phyloP scores from a whole-genome alignment of 2,329 filamentous ascomycete species.

The Chaetomiaceae sp. region DNA sequence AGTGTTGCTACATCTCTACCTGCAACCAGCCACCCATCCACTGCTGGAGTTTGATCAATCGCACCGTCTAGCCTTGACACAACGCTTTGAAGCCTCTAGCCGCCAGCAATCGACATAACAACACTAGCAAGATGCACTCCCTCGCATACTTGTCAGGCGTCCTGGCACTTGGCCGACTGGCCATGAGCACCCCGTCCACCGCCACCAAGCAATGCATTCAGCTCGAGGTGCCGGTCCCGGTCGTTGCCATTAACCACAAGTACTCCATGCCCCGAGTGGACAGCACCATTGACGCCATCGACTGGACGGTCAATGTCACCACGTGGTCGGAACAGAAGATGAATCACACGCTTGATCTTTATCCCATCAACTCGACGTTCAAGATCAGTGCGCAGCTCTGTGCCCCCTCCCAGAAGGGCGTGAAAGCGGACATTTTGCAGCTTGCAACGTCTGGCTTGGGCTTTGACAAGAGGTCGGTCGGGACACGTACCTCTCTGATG shows the following conservation, averaged over 20 bases:
- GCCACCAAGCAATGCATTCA: not conserved
- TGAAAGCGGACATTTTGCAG: constrained; percentile 28
- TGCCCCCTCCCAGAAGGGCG: constrained; percentile 13
- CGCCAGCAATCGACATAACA: too few species aligned
- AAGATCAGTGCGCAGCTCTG: constrained; percentile 23
- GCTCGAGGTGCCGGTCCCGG: constrained; percentile 5
- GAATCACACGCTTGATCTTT: too few species aligned
- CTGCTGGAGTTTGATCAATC: too few species aligned
- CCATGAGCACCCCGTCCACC: too few species aligned
- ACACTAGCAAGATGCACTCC: too few species aligned
- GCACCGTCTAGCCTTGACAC: too few species aligned
- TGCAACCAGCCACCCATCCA: too few species aligned
- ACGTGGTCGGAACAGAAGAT: constrained; percentile 12
- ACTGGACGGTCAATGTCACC: constrained; percentile 22
- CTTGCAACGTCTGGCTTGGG: constrained; percentile 39
- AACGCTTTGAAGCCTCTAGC: too few species aligned
- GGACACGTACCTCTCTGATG: too few species aligned
- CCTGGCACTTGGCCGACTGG: too few species aligned
- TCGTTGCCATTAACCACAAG: constrained; percentile 9
- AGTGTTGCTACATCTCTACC: too few species aligned
- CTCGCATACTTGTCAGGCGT: too few species aligned
- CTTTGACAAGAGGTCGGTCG: constrained; percentile 27
- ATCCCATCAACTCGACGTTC: constrained; percentile 15
- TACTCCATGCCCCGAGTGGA: constrained; percentile 23
- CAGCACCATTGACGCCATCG: constrained; percentile 25